Conservation (phyloP, 2,329 filamentous ascomycete genomes). For the Calonectria multiphialidica region DNA sequence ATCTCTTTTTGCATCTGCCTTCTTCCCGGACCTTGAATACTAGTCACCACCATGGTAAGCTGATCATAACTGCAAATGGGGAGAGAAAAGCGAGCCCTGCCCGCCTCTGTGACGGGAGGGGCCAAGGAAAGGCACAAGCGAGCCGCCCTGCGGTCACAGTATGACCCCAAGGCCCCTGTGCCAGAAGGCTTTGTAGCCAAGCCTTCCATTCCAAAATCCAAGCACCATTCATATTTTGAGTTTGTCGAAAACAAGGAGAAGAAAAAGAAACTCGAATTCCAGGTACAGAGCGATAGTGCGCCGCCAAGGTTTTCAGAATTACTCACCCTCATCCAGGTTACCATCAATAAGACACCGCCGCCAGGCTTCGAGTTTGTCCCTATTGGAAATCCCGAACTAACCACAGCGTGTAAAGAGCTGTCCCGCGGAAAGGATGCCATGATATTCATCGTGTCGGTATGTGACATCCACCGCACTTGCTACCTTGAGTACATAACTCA, state of each 20-base stretch:
- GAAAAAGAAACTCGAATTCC: conserved; percentile 73
- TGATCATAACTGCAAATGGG: conserved; percentile 49
- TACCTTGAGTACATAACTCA: conserved; percentile 19
- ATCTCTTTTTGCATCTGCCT: conserved; percentile 23
- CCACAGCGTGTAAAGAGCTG: conserved; percentile 72
- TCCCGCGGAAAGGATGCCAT: conserved; percentile 72
- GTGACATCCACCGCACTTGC: conserved; percentile 35
- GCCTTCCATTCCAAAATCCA: conserved; percentile 57
- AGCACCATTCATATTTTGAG: conserved; percentile 74
- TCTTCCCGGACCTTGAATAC: conserved; percentile 25
- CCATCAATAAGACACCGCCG: conserved; percentile 63
- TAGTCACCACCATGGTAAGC: conserved; percentile 44
- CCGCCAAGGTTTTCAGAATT: conserved; percentile 32
- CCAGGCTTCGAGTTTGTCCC: conserved; percentile 74
- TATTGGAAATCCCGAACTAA: conserved; percentile 71
- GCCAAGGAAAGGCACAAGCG: conserved; percentile 52
- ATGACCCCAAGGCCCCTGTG: conserved; percentile 49
- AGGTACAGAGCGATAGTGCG: conserved; percentile 59
- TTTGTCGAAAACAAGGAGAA: conserved; percentile 74
- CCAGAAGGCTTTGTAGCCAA: conserved; percentile 53
- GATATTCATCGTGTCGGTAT: conserved; percentile 76
- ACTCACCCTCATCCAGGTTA: conserved; percentile 60
- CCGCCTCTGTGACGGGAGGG: conserved; percentile 45
- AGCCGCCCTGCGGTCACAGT: conserved; percentile 46
- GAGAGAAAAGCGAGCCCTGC: conserved; percentile 50